Base-by-base conservation (phyloP, 306 rosid genomes). In the Rubus idaeus region DNA sequence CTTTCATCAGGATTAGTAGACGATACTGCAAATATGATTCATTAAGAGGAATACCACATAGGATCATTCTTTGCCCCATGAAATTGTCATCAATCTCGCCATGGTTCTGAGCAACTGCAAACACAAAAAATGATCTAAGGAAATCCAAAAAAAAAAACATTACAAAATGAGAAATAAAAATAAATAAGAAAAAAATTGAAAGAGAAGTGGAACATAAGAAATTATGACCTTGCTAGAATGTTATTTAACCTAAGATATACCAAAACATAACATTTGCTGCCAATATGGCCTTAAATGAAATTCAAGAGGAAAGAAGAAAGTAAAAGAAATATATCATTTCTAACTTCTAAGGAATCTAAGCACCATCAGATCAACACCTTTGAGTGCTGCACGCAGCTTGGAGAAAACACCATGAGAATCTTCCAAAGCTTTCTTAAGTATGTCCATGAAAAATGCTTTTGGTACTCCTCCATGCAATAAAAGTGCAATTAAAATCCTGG, bases 21-120 rank as follows among this genome's bases (percentile, higher is more conserved):
- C 76, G 87, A 79, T 79, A 1, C 63, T 80, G 91, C 84, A 93
- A 77, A 77, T 35, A 85, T 9, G 97, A 80, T 76, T 93, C 98
- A n/a, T 93, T 91, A 17, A 91, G 87, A 78, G 97, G 90, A 71
- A 91, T 78, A 39, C 98, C 96, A 18, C 74, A 80, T 78, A 82
- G 75, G 81, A 93, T 84, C 96, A 91, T 90, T 68, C 72, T 87
- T 23, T 86, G 77, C 0, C 71, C 83, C 37, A 6, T 74, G 66
- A 53, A 93, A 26, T 80, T 45, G 47, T 86, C 91, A 73, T 93
- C 97, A 67, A 86, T 72, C 47, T 76, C 86, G 37, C 91, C 96
- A 41, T 82, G 11, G 77, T 73, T 83, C 50, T 84, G 41, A 11
- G 89, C 75, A 62, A 82, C 98, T 93, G 96, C 53, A 71, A 8